phyloP scores from a whole-genome alignment of 2,329 filamentous ascomycete species.

The Neurospora crassa region DNA sequence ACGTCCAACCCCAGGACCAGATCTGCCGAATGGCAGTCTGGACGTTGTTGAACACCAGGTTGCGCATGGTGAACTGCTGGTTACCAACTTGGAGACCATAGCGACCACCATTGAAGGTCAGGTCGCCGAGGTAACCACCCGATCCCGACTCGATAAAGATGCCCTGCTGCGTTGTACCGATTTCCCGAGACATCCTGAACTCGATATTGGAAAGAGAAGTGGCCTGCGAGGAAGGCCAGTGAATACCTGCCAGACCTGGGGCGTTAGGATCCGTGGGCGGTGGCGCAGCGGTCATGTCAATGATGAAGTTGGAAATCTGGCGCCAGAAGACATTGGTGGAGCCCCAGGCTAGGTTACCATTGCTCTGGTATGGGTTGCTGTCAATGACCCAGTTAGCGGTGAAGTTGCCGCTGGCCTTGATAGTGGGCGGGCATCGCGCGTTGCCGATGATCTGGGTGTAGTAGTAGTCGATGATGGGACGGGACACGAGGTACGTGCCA shows the following conservation, averaged over 20 bases:
- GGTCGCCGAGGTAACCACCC: conserved; percentile 58
- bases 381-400: conserved; percentile 34
- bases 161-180: conserved; percentile 42
- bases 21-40: conserved; percentile 60
- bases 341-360: conserved; percentile 33
- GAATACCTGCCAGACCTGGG: conserved; percentile 40
- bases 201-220: conserved; percentile 47
- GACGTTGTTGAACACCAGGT: conserved; percentile 55
- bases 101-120: conserved; percentile 59
- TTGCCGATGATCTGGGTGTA: conserved; percentile 71
- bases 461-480: conserved; percentile 64
- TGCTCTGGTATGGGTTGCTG: conserved; percentile 31
- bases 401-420: conserved; percentile 43
- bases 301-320: conserved; percentile 46
- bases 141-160: conserved; percentile 54
- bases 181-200: conserved; percentile 36
- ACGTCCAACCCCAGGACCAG: conserved; percentile 71
- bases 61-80: conserved; percentile 63
- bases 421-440: conserved; percentile 44
- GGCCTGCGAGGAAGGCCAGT: conserved; percentile 60
- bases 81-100: conserved; percentile 46
- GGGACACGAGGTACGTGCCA: conserved; percentile 58
- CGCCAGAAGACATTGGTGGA: conserved; percentile 50
- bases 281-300: conserved; percentile 44
- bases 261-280: conserved; percentile 21